These are phyloP conservation scores for Tolypocladium ophioglossoides DNA, from an alignment of 2,329 filamentous ascomycete species.

Conservation along the genomic window DNA sequence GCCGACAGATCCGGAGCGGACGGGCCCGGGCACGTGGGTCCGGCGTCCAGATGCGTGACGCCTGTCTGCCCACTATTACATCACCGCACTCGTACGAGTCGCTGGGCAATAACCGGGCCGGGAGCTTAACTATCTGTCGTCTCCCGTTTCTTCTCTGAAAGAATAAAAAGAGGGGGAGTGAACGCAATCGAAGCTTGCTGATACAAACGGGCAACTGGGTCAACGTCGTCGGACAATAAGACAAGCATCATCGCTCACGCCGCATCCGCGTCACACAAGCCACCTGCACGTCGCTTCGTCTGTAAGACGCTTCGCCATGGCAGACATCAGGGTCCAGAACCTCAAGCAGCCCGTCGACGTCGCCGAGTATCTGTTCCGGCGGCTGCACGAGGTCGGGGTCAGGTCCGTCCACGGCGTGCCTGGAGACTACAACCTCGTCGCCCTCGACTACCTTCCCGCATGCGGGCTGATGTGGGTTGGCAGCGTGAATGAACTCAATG, in stretches of 20 bases:
- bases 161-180: neutral
- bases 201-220: neutral
- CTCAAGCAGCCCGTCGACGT: constrained; percentile 45
- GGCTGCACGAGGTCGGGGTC: constrained; percentile 53
- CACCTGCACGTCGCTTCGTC: too few relatives aligned
- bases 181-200: neutral
- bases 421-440: constrained; percentile 62
- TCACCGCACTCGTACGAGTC: too few relatives aligned
- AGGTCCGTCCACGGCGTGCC: constrained; percentile 59
- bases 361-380: constrained; percentile 56
- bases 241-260: neutral
- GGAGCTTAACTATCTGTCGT: neutral
- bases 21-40: neutral
- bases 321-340: constrained; percentile 29
- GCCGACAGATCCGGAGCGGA: neutral
- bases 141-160: neutral
- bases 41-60: neutral
- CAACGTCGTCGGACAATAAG: neutral
- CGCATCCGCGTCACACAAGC: too few relatives aligned
- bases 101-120: neutral
- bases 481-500: constrained; percentile 65
- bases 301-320: constrained; percentile 7
- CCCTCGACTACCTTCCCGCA: constrained; percentile 54
- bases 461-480: constrained; percentile 53
- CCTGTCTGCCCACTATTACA: constrained; percentile 6